phyloP scores from a whole-genome alignment of 1,139 yeast species.

The Blastobotrys serpentis region DNA sequence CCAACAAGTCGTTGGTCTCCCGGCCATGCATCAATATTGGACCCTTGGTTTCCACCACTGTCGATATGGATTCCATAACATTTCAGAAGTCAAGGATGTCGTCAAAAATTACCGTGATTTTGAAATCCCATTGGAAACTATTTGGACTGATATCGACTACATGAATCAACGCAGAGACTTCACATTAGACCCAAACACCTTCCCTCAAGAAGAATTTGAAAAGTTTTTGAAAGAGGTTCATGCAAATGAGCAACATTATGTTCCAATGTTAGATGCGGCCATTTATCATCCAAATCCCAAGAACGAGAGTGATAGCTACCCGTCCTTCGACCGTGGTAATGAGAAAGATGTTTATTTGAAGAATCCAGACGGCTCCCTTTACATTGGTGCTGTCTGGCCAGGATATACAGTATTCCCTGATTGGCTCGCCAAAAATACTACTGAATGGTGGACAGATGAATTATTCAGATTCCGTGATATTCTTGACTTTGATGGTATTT shows the following conservation, averaged over 20 bases:
- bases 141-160: constrained; percentile 27
- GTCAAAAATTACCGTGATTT: constrained; percentile 14
- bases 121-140: constrained; percentile 25
- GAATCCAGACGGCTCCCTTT: constrained; percentile 31
- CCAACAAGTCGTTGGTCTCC: constrained; percentile 33
- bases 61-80: constrained; percentile 23
- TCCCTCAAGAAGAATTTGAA: constrained; percentile 31
- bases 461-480: constrained; percentile 32
- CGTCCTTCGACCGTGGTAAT: constrained; percentile 35
- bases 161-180: constrained; percentile 39
- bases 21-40: constrained; percentile 39
- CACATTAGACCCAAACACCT: constrained; percentile 37
- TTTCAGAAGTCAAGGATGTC: constrained; percentile 19
- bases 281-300: constrained; percentile 37
- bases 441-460: constrained; percentile 34
- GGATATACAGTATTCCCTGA: constrained; percentile 41
- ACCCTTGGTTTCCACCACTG: constrained; percentile 30
- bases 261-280: constrained; percentile 42
- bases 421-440: constrained; percentile 34
- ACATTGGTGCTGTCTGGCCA: constrained; percentile 28
- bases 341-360: constrained; percentile 36
- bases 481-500: constrained; percentile 39
- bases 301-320: constrained; percentile 34
- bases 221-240: constrained; percentile 35
- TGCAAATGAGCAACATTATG: constrained; percentile 34